Base-by-base conservation (phyloP, 164 flowering plant genomes). In the Tetrastigma voinierianum region DNA sequence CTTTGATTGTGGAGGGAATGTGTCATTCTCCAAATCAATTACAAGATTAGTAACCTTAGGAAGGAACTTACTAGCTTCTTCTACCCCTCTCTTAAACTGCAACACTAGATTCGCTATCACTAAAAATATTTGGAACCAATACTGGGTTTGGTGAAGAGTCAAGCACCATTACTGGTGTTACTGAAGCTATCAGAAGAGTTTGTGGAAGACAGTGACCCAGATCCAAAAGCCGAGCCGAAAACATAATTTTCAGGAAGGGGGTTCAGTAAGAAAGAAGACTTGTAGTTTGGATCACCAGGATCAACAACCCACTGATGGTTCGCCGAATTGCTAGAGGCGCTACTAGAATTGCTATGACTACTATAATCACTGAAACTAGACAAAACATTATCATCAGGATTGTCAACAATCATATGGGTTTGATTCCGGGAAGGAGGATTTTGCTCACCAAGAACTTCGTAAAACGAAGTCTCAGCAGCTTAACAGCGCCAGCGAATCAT, bases 11-110 rank as follows among this genome's bases (percentile, higher is more conserved):
- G 23, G 59, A 40, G 70, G 63, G 24, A 65, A 59, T 1, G 19
- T 54, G n/a, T 59, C 52, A 20, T 67, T 74, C 20, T 77, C 80
- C 55, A 76, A 46, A 61, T 81, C 79, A 68, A 77, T 68, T 12
- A 62, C 16, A 16, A 84, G 46, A 56, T 59, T 66, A 68, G 21
- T 73, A 56, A 18, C 52, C 15, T 52, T 61, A 3, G 84, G 88
- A 69, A 82, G 83, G 67, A 85, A 83, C 62, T 83, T 81, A 54
- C 71, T 81, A 47, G 84, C 86, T 72, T 85, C 86, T 73, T 79
- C 84, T 66, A 80, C 24, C 43, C 84, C 88, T 65, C 62, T 80
- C 60, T 67, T 59, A 49, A 76, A 82, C 65, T 72, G 82, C 64
- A 72, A 64, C 11, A 75, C 56, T 6, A n/a, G 83, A 80, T 0